These are phyloP conservation scores for Starmerella sp. DNA, from an alignment of 805 yeast genomes.

Conservation along the genomic window DNA sequence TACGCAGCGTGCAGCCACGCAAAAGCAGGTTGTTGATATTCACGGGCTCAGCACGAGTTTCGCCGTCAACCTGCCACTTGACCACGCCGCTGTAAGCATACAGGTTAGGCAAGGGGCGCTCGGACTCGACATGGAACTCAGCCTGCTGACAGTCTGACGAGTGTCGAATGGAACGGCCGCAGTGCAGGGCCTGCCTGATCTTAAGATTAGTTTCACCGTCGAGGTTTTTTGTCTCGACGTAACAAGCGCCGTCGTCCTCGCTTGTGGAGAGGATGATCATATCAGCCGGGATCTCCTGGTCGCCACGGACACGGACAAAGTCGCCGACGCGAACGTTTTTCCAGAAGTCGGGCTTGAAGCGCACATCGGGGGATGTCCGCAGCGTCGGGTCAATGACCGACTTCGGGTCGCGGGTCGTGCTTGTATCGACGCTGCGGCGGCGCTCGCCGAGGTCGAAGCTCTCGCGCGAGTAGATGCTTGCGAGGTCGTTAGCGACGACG, in stretches of 20 bases:
- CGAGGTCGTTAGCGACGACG: constrained; percentile 19
- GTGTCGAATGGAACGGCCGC: constrained; percentile 49
- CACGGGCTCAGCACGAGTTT: constrained; percentile 39
- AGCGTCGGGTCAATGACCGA: constrained; percentile 23
- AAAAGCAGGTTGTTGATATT: constrained; percentile 54
- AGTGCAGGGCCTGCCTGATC: constrained; percentile 43
- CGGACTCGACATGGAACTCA: constrained; percentile 56
- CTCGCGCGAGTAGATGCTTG: constrained; percentile 20
- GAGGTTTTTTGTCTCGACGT: constrained; percentile 58
- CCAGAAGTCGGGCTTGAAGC: constrained; percentile 52
- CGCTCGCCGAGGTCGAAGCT: constrained; percentile 19
- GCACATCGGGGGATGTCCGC: constrained; percentile 29
- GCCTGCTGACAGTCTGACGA: constrained; percentile 26
- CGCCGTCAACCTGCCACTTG: constrained; percentile 17
- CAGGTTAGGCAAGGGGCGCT: constrained; percentile 54
- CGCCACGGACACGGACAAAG: constrained; percentile 51
- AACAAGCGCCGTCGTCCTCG: constrained; percentile 59
- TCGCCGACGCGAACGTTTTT: constrained; percentile 71
- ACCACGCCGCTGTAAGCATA: constrained; percentile 41
- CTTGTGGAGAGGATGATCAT: constrained; percentile 56
- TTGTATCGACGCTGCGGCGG: constrained; percentile 13
- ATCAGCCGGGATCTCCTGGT: constrained; percentile 76
- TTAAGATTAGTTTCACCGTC: constrained; percentile 75
- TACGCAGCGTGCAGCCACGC: constrained; percentile 64
- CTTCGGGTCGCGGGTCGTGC: constrained; percentile 13